These are phyloP conservation scores for Nicotiana otophora DNA, from an alignment of 257 asterid genomes.

Conservation along the genomic window DNA sequence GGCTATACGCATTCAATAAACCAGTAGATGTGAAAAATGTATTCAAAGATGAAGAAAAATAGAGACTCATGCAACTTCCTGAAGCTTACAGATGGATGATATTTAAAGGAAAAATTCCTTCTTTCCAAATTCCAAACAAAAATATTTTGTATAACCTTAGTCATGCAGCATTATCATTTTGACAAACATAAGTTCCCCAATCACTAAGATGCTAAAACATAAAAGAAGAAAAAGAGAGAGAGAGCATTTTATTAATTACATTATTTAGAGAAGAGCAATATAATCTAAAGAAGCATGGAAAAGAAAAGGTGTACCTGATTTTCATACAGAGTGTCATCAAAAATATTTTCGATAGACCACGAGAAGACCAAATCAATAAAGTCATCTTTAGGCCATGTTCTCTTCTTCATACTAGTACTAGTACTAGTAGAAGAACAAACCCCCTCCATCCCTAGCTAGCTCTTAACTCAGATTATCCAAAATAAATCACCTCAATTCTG, in stretches of 20 bases:
- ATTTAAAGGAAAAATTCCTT: neutral
- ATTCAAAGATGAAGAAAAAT: neutral
- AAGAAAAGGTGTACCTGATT: conserved; percentile 25
- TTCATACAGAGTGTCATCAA: conserved; percentile 29
- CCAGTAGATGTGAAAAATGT: neutral
- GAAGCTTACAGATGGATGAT: neutral
- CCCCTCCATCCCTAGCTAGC: neutral
- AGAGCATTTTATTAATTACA: neutral
- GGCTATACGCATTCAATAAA: neutral
- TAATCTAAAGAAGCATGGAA: neutral
- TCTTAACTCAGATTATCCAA: too few relatives aligned
- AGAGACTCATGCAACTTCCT: neutral
- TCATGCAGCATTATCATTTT: neutral
- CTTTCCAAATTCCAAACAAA: neutral
- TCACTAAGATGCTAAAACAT: neutral
- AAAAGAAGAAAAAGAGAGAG: neutral
- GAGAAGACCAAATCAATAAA: conserved; percentile 31
- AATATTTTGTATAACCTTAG: neutral
- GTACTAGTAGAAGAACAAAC: neutral
- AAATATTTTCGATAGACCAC: conserved; percentile 37
- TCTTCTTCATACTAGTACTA: neutral
- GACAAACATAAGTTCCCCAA: neutral
- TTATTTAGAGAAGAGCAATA: neutral
- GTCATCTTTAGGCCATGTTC: conserved; percentile 5
- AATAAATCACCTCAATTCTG: too few relatives aligned